Evolutionary conservation across 352 stramenopile genomes (phyloP).

Genomic region (Globisporangium iwayamae): DNA sequence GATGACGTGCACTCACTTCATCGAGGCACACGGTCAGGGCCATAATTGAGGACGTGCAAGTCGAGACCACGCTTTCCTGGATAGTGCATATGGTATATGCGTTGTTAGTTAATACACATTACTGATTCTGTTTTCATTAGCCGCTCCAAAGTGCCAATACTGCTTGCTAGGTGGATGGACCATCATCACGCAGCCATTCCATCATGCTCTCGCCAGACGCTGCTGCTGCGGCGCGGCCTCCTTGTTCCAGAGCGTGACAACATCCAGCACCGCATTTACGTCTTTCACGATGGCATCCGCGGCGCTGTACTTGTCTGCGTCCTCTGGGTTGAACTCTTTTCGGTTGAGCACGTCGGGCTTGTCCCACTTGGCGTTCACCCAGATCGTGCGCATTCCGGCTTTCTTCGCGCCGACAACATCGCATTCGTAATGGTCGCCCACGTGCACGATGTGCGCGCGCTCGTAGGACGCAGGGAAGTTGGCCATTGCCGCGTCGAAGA

Average conservation of each 20-base stretch:
- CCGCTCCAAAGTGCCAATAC: too few species aligned
- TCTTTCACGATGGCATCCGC: constrained; percentile 63
- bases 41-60: too few species aligned
- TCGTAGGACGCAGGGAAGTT: constrained; percentile 27
- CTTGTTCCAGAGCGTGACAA: constrained; percentile 48
- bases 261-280: constrained; percentile 36
- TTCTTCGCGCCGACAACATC: constrained; percentile 65
- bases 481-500: constrained; percentile 56
- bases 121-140: neutral
- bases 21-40: neutral
- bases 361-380: constrained; percentile 47
- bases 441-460: constrained; percentile 54
- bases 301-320: constrained; percentile 22
- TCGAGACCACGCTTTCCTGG: too few species aligned
- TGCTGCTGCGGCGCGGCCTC: constrained; percentile 1
- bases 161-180: neutral
- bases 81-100: neutral
- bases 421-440: constrained; percentile 73
- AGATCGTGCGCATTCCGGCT: constrained; percentile 60
- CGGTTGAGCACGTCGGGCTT: constrained; percentile 36
- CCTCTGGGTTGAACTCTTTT: neutral
- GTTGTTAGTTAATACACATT: neutral
- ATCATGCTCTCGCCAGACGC: constrained; percentile 5
- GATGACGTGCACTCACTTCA: neutral
- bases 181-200: neutral